A percentile compares a stretch with the other conserved stretches of the same genome.
phyloP scores from a whole-genome alignment of 805 yeast species.

The Sungouiozyma ichnusensis region DNA sequence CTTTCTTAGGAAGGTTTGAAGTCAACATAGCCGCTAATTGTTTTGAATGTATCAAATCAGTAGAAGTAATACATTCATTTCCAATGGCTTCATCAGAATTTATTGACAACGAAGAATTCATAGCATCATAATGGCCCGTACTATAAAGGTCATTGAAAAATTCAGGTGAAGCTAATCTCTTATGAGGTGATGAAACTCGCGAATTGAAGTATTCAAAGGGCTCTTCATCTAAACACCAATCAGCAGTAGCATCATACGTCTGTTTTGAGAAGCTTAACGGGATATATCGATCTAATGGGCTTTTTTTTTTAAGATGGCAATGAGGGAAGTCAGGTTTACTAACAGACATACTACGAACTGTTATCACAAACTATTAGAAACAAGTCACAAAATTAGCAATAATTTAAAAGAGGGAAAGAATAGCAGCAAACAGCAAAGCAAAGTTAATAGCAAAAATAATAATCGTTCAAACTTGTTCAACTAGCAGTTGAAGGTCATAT shows the following conservation, averaged over 20 bases:
- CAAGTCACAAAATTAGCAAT: too few relatives aligned
- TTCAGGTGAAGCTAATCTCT: slow-evolving; percentile 25
- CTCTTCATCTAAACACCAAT: slow-evolving; percentile 6
- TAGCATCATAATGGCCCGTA: slow-evolving; percentile 18
- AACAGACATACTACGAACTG: too few relatives aligned
- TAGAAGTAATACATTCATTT: background rate
- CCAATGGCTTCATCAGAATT: slow-evolving; percentile 3
- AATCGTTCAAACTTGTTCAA: too few relatives aligned
- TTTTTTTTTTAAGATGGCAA: background rate
- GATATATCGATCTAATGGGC: background rate
- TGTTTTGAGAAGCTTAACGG: slow-evolving; percentile 12
- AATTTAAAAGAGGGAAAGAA: too few relatives aligned
- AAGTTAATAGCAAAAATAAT: too few relatives aligned
- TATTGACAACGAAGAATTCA: slow-evolving; percentile 1
- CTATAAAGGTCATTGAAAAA: slow-evolving; percentile 17
- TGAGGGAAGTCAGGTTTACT: background rate
- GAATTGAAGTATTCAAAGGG: background rate
- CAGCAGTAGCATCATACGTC: slow-evolving; percentile 5
- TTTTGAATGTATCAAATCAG: background rate
- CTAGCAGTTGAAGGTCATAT: too few relatives aligned
- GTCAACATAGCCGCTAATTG: background rate
- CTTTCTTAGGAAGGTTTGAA: background rate
- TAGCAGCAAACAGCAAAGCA: too few relatives aligned
- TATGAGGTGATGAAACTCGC: slow-evolving; percentile 15
- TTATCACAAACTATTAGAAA: too few relatives aligned